Evolutionary conservation across 2,329 filamentous ascomycete species (phyloP), one percentile per base, ranked within the genome.

Genomic region (Dryadomyces quercus-mongolicae): DNA sequence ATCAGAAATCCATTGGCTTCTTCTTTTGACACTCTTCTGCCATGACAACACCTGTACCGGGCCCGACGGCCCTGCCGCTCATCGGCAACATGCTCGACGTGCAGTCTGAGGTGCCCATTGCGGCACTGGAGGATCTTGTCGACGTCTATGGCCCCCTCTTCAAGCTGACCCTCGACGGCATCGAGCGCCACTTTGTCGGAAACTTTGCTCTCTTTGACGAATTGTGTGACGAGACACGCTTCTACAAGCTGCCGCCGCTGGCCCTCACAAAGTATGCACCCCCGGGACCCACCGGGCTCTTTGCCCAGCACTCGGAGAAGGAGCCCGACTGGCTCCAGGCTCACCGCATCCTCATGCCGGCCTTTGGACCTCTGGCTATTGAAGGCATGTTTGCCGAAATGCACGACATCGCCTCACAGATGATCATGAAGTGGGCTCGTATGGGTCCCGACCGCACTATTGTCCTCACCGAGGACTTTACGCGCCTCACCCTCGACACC

Each of bases 321-420:
- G 77, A 81, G 59, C 70, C 74, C 54, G 81, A 82, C 61, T 88
- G 84, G 84, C 80, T 76, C 25, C 75, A 84, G 58, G 84, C 86
- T 31, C 79, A 87, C 62, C 71, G 81, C 21, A 69, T 83, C 16
- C 69, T 88, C 53, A 76, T 85, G 61, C 84, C 85, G 0, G 83
- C 82, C 2, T 87, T 88, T 63, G 84, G 84, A 0, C 85, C 85
- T 0, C 65, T 87, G 21, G 74, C 78, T 1, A 87, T 89, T 60
- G 74, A 78, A 40, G 70, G 68, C 54, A 88, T 88, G 84, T 88
- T 84, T 57, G 73, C 42, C 54, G 80, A 83, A 61, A 84, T 84
- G 81, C 74, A 82, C 58, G 84, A 87, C 59, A 80, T 87, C 56
- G 77, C 82, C 5, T 72, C 74, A 0, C 84, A 88, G 62, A 67